phyloP scores from a whole-genome alignment of 2,329 filamentous ascomycete genomes.

The Aspergillus hortae region DNA sequence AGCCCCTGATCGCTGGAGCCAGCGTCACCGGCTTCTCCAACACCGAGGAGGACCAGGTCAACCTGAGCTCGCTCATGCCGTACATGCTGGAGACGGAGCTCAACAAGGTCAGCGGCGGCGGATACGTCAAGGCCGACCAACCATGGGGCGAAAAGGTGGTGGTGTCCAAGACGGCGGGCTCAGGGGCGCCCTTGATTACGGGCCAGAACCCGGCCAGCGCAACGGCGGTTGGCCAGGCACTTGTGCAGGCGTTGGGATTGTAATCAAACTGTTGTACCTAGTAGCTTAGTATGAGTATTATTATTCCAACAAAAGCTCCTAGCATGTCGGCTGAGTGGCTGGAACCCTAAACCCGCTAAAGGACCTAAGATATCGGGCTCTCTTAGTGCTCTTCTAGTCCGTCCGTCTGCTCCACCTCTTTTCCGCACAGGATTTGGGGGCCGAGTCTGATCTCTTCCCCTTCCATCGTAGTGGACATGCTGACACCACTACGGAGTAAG shows the following conservation, averaged over 20 bases:
- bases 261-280: too few relatives aligned
- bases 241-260: conserved; percentile 30
- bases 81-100: conserved; percentile 45
- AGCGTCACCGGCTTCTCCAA: conserved; percentile 48
- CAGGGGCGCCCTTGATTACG: conserved; percentile 40
- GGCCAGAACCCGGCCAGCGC: conserved; percentile 48
- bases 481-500: too few relatives aligned
- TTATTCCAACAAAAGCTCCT: too few relatives aligned
- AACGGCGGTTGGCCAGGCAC: conserved; percentile 40
- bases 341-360: too few relatives aligned
- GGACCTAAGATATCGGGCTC: too few relatives aligned
- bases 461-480: too few relatives aligned
- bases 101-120: conserved; percentile 35
- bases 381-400: too few relatives aligned
- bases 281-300: too few relatives aligned
- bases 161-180: conserved; percentile 23
- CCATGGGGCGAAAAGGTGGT: conserved; percentile 46
- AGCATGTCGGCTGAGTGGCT: too few relatives aligned
- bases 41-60: conserved; percentile 42
- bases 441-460: too few relatives aligned
- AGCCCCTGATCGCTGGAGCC: conserved; percentile 37
- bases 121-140: conserved; percentile 43
- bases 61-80: conserved; percentile 38
- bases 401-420: too few relatives aligned
- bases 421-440: too few relatives aligned